Percentiles rank a stretch among this genome's conserved stretches.
These are phyloP conservation scores for Pythium aristosporum DNA, from an alignment of 352 stramenopile genomes.

Conservation along the genomic window DNA sequence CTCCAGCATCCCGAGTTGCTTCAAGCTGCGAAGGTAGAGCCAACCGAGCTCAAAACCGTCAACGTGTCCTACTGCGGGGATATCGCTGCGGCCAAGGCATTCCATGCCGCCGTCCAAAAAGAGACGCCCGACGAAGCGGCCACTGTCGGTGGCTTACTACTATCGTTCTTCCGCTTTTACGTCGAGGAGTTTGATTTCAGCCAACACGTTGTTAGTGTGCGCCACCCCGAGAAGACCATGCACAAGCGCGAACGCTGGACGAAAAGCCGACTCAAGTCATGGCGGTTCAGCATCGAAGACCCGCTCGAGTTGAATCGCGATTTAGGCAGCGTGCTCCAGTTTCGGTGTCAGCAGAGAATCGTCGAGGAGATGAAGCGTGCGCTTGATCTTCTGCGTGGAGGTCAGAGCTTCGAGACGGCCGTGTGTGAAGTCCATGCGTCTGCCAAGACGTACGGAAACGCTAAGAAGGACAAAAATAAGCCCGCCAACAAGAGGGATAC, in stretches of 20 bases:
- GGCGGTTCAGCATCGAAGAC: slow-evolving; percentile 87
- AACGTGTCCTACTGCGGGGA: slow-evolving; percentile 78
- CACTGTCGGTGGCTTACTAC: slow-evolving; percentile 81
- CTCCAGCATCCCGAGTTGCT: slow-evolving; percentile 85
- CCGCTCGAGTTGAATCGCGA: slow-evolving; percentile 78
- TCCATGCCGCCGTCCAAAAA: slow-evolving; percentile 29
- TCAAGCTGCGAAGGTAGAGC: slow-evolving; percentile 31
- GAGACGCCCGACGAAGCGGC: too few relatives aligned
- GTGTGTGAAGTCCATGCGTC: slow-evolving; percentile 30
- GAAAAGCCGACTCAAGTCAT: slow-evolving; percentile 51
- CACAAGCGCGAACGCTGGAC: slow-evolving; percentile 52
- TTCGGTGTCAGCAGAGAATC: slow-evolving; percentile 62
- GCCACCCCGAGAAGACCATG: slow-evolving; percentile 44
- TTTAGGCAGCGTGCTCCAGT: slow-evolving; percentile 75
- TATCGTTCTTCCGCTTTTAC: slow-evolving; percentile 97
- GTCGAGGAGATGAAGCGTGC: slow-evolving; percentile 63
- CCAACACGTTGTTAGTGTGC: slow-evolving; percentile 91
- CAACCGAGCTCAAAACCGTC: slow-evolving; percentile 46
- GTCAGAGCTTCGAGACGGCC: slow-evolving; percentile 48
- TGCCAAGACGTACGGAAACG: background rate
- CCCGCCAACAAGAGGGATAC: background rate
- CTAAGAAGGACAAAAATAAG: slow-evolving; percentile 1
- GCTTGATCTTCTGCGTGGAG: slow-evolving; percentile 39
- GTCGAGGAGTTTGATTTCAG: slow-evolving; percentile 96
- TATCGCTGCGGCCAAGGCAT: slow-evolving; percentile 35